Percentiles rank a stretch among this genome's conserved stretches.
Conservation (phyloP, 2,329 filamentous ascomycete species). For the Paecilomyces niveus region DNA sequence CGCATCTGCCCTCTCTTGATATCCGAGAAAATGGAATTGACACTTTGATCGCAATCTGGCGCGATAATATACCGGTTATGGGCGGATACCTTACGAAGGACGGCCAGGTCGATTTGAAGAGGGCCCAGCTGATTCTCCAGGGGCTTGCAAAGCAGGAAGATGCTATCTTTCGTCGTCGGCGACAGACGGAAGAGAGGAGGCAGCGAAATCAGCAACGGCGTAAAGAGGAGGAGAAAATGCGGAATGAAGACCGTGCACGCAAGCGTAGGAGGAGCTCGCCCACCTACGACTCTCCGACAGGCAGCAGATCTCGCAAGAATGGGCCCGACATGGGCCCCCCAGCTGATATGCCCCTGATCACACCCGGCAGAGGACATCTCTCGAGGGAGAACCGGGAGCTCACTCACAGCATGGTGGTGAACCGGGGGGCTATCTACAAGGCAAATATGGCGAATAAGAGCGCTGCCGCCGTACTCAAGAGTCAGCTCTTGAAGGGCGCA, state of each 20-base stretch:
- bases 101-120: constrained; percentile 78
- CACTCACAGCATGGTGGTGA: constrained; percentile 84
- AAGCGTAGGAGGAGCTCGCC: constrained; percentile 40
- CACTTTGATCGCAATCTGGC: constrained; percentile 93
- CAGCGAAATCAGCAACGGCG: constrained; percentile 73
- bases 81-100: constrained; percentile 95
- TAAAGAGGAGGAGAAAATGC: constrained; percentile 59
- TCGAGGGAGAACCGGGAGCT: constrained; percentile 53
- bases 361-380: constrained; percentile 48
- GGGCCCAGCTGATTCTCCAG: constrained; percentile 79
- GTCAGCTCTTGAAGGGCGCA: constrained; percentile 56
- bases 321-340: constrained; percentile 31
- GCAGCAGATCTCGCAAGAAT: constrained; percentile 17
- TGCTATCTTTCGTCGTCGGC: constrained; percentile 81
- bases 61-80: constrained; percentile 83
- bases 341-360: constrained; percentile 49
- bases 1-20: constrained; percentile 92
- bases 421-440: constrained; percentile 58
- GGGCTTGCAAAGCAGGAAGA: constrained; percentile 91
- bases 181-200: constrained; percentile 75
- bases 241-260: constrained; percentile 38
- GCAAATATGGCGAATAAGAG: constrained; percentile 86
- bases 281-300: constrained; percentile 27
- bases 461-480: constrained; percentile 81
- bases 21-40: constrained; percentile 97